phyloP scores from a whole-genome alignment of 2,329 filamentous ascomycete species.

The Colletotrichum chlorophyti region DNA sequence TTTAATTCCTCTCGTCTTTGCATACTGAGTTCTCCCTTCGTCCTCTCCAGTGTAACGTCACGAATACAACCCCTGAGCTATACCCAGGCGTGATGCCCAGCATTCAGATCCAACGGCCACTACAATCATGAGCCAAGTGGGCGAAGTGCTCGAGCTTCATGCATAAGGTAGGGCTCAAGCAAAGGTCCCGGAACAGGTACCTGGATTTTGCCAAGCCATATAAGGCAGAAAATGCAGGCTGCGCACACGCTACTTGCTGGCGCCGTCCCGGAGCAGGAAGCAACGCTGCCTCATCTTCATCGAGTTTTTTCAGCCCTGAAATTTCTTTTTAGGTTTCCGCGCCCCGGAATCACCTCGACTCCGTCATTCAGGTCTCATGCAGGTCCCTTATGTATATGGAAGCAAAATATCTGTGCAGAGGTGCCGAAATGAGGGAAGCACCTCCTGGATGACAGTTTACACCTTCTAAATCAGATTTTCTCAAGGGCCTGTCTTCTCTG shows the following conservation, averaged over 20 bases:
- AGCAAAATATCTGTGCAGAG: too few relatives aligned
- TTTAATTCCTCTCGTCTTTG: background rate
- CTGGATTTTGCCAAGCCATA: slow-evolving; percentile 18
- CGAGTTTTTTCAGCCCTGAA: slow-evolving; percentile 22
- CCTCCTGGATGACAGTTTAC: slow-evolving; percentile 9
- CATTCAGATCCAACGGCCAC: background rate
- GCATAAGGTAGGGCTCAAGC: background rate
- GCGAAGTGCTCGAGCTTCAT: slow-evolving; percentile 7
- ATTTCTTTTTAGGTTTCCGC: background rate
- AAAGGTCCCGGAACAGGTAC: slow-evolving; percentile 14
- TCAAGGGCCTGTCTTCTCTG: too few relatives aligned
- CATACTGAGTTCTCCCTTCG: background rate
- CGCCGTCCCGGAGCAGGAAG: slow-evolving; percentile 23
- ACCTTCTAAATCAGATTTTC: too few relatives aligned
- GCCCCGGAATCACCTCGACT: background rate
- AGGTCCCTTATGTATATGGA: too few relatives aligned
- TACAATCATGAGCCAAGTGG: background rate
- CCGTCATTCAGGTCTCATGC: too few relatives aligned
- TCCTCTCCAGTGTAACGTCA: too few relatives aligned
- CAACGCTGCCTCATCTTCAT: slow-evolving; percentile 25
- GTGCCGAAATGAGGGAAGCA: too few relatives aligned
- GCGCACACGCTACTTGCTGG: too few relatives aligned
- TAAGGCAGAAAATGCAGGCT: slow-evolving; percentile 7
- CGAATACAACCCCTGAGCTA: too few relatives aligned
- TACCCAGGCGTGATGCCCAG: too few relatives aligned